These are phyloP conservation scores for Penicillium macrosclerotiorum DNA, from an alignment of 495 filamentous ascomycete species.

Conservation along the genomic window DNA sequence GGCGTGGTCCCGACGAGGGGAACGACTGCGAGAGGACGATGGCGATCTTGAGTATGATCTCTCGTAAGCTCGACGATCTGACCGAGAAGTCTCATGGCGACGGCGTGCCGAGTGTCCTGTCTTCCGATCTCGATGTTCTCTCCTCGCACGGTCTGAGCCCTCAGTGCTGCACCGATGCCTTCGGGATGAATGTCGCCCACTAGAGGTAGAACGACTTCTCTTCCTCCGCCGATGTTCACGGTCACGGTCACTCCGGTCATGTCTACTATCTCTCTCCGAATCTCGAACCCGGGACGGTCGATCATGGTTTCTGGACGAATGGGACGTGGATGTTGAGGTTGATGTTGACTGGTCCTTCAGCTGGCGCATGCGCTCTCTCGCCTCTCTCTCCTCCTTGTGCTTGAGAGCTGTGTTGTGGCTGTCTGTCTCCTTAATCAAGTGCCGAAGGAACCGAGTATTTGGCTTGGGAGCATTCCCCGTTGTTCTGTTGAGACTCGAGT, in stretches of 20 bases:
- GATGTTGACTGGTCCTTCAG: conserved; percentile 36
- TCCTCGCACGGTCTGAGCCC: conserved; percentile 18
- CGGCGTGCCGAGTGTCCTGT: too few relatives aligned
- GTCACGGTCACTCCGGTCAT: conserved; percentile 13
- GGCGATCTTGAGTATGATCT: conserved; percentile 35
- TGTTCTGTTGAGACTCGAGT: conserved; percentile 35
- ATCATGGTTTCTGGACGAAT: conserved; percentile 21
- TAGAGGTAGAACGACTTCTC: conserved; percentile 28
- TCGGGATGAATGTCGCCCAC: conserved; percentile 29
- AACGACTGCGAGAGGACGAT: conserved; percentile 37
- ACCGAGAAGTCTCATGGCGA: conserved; percentile 12
- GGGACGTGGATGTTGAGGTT: conserved; percentile 25
- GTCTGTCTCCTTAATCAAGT: conserved; percentile 85
- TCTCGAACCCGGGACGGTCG: conserved; percentile 16
- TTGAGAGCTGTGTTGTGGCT: conserved; percentile 85
- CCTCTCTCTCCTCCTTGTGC: conserved; percentile 72
- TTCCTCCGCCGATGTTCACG: conserved; percentile 29
- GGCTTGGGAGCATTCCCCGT: conserved; percentile 74
- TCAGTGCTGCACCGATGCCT: conserved; percentile 26
- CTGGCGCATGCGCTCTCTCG: conserved; percentile 54
- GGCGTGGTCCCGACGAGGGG: conserved; percentile 24
- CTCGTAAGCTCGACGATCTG: conserved; percentile 15
- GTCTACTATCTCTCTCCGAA: conserved; percentile 13
- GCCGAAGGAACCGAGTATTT: conserved; percentile 84
- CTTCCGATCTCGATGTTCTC: conserved; percentile 18